A percentile compares a stretch with the other conserved stretches of the same genome.
phyloP scores from a whole-genome alignment of 2,329 filamentous ascomycete species.

The Calcarisporium arbuscula region DNA sequence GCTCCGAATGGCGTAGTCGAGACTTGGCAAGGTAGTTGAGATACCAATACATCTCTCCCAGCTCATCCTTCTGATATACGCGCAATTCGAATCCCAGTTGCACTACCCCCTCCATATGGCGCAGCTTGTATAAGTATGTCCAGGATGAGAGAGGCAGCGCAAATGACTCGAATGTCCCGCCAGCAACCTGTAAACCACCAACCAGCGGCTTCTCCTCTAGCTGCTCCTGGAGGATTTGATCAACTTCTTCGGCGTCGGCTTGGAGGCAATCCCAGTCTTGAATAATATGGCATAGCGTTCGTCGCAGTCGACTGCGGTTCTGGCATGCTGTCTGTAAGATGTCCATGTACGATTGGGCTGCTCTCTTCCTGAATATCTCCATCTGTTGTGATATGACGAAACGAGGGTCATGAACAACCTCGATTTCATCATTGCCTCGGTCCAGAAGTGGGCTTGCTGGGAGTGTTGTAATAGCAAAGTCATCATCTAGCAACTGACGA shows the following conservation, averaged over 20 bases:
- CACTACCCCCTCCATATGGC: conserved; percentile 77
- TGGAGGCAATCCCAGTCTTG: conserved; percentile 81
- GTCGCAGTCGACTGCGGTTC: conserved; percentile 82
- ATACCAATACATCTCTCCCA: conserved; percentile 88
- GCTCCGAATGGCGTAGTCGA: conserved; percentile 61
- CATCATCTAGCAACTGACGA: conserved; percentile 70
- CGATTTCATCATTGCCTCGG: conserved; percentile 67
- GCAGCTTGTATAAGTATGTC: conserved; percentile 86
- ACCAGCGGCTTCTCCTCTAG: conserved; percentile 55
- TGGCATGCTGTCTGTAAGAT: conserved; percentile 80
- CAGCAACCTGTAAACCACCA: conserved; percentile 28
- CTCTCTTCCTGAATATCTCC: conserved; percentile 58
- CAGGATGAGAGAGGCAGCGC: conserved; percentile 77
- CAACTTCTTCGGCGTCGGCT: conserved; percentile 71
- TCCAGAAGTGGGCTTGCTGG: conserved; percentile 67
- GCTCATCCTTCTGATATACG: conserved; percentile 79
- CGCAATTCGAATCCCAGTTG: conserved; percentile 93
- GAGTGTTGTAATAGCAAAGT: conserved; percentile 71
- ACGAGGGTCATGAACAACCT: conserved; percentile 65
- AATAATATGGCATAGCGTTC: conserved; percentile 80
- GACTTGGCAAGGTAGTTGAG: conserved; percentile 67
- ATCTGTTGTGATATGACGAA: conserved; percentile 68
- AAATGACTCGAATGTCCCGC: conserved; percentile 46
- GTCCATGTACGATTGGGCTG: conserved; percentile 70
- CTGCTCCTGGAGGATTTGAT: conserved; percentile 57